These are phyloP conservation scores for Pulicaria dysenterica DNA, from an alignment of 129 eudicot genomes.

Conservation along the genomic window DNA sequence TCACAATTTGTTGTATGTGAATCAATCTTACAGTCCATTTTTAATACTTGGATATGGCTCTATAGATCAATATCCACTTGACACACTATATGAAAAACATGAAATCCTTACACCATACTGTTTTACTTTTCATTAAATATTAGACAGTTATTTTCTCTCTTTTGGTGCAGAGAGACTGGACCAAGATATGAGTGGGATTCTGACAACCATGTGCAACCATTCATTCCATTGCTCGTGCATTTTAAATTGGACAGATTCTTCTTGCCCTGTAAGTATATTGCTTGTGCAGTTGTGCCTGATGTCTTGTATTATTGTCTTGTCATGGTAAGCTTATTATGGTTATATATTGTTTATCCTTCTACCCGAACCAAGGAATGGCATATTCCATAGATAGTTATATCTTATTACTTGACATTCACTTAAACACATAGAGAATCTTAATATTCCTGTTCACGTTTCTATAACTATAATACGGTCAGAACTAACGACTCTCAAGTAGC, in stretches of 20 bases:
- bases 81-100: background rate
- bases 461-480: background rate
- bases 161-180: constrained; percentile 77
- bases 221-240: constrained; percentile 97
- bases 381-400: too few species aligned
- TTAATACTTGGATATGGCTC: constrained; percentile 7
- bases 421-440: constrained; percentile 20
- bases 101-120: background rate
- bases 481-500: too few species aligned
- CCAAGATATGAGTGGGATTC: constrained; percentile 80
- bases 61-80: background rate
- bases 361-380: too few species aligned
- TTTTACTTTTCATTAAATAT: background rate
- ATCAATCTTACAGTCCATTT: background rate
- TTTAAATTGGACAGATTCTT: constrained; percentile 96
- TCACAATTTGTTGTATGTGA: background rate
- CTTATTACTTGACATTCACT: background rate
- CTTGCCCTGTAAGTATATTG: constrained; percentile 79
- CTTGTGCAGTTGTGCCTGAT: background rate
- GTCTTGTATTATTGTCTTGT: background rate
- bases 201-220: constrained; percentile 94
- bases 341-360: background rate
- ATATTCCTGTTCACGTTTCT: background rate
- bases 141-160: background rate
- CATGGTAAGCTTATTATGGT: background rate